Percentiles rank a stretch among this genome's conserved stretches.
These are phyloP conservation scores for Pseudozyma flocculosa DNA, from an alignment of 1,284 basidiomycete species.

Conservation along the genomic window DNA sequence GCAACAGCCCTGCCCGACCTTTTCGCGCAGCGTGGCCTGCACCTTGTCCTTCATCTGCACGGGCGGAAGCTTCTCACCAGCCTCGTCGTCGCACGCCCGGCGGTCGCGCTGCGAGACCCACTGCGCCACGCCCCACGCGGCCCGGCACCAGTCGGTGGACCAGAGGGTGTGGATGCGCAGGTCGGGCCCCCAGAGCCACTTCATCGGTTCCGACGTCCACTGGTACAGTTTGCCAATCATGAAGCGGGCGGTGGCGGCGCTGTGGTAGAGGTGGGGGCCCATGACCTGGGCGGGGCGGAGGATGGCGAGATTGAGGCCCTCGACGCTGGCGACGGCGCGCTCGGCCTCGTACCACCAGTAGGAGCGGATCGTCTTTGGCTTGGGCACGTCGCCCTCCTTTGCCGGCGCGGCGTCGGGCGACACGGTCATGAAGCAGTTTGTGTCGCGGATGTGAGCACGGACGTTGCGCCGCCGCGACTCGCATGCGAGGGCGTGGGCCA, in stretches of 20 bases:
- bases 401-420: conserved; percentile 20
- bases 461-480: conserved; percentile 18
- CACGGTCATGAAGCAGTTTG: conserved; percentile 24
- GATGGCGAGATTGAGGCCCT: conserved; percentile 31
- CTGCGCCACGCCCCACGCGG: conserved; percentile 23
- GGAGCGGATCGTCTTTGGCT: conserved; percentile 18
- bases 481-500: conserved; percentile 25
- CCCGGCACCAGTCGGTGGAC: conserved; percentile 35
- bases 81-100: conserved; percentile 14
- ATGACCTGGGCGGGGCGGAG: conserved; percentile 36
- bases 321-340: conserved; percentile 31
- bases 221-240: conserved; percentile 26
- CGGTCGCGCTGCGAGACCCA: conserved; percentile 30
- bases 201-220: conserved; percentile 25
- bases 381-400: conserved; percentile 22
- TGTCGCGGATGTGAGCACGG: conserved; percentile 41
- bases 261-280: conserved; percentile 27
- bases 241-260: conserved; percentile 16
- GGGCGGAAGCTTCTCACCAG: conserved; percentile 33
- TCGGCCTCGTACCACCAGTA: conserved; percentile 49
- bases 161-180: conserved; percentile 38
- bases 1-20: conserved; percentile 23
- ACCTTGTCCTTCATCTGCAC: conserved; percentile 29
- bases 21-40: conserved; percentile 22
- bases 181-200: conserved; percentile 37